These are phyloP conservation scores for Phytopythium cucurbitacearum DNA, from an alignment of 352 stramenopile genomes.

Conservation along the genomic window DNA sequence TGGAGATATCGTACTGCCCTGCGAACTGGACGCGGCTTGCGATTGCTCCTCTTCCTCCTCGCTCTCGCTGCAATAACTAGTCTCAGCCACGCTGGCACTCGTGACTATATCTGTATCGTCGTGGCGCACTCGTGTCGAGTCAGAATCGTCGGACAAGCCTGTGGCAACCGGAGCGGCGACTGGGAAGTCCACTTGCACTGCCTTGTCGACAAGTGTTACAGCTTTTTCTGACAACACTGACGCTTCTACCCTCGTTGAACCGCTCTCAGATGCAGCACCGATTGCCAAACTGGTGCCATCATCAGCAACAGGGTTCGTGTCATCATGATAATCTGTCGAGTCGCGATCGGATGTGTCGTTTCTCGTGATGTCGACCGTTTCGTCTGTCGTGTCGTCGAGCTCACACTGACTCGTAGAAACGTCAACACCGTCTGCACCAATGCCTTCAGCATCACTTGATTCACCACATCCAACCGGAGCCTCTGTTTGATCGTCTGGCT, in stretches of 20 bases:
- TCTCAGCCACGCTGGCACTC: neutral
- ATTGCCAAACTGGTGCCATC: neutral
- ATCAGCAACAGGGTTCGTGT: neutral
- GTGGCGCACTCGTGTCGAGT: no score
- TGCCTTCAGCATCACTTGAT: no score
- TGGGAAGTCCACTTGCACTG: conserved; percentile 14
- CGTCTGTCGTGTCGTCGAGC: no score
- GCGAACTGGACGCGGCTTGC: neutral
- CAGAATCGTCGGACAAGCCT: neutral
- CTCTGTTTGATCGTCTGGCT: no score
- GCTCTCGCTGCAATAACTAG: neutral
- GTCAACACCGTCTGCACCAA: no score
- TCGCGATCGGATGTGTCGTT: no score
- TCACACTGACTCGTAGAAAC: no score
- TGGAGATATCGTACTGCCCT: no score
- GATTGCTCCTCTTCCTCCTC: neutral
- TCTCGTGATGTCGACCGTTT: no score
- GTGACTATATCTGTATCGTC: neutral
- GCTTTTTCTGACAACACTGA: neutral
- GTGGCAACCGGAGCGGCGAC: conserved; percentile 1
- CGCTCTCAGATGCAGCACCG: no score
- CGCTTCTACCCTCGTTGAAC: neutral
- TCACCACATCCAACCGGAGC: no score
- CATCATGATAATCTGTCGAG: neutral
- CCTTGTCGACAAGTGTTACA: conserved; percentile 13